Base-by-base conservation (phyloP, 352 stramenopile genomes). In the Globisporangium iwayamae region DNA sequence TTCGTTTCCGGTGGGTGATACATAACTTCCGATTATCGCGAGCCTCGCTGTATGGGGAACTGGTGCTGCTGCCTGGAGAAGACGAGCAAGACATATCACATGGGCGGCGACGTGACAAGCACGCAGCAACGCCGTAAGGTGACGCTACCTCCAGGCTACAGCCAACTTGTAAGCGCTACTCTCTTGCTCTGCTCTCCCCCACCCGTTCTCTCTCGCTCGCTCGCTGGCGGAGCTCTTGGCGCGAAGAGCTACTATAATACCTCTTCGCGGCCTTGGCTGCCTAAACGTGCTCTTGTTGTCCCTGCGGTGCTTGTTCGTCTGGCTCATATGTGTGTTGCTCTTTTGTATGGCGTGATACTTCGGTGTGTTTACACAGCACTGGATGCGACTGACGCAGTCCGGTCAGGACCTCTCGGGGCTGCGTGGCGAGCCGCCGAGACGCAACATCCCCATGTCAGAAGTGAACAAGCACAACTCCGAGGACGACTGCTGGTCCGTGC, bases 401-500 rank as follows among this genome's bases (percentile, higher is more conserved):
- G 82, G 90, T 3, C 84, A 90, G 39, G 93, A 98, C 69, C 71
- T 98, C 6, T 89, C 93, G 20, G 89, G 91, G 6, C 78, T 92
- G 63, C 60, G 78, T 54, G 69, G 91, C 58, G 68, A 38, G 25
- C 72, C 81, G n/a, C 76, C 75, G 25, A 75, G 81, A 60, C 77
- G 77, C 28, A 67, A 63, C 56, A 92, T 97, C 55, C 84, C 81
- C 2, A 81, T 91, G 67, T 71, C 87, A 14, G 95, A 99, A 78
- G 78, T 99, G 36, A 67, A 61, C 55, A 56, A 57, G 32, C 96
- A 99, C 76, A 89, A 89, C 52, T 90, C 81, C 1, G 67, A 93
- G 53, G 72, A 96, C 25, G 96, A 99, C 73, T 97, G 85, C 66
- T 99, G 96, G 96, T 97, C 88, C 14, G 82, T 98, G 11, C 68